These are phyloP conservation scores for Juglanconis juglandina DNA, from an alignment of 2,329 filamentous ascomycete genomes.

Conservation along the genomic window DNA sequence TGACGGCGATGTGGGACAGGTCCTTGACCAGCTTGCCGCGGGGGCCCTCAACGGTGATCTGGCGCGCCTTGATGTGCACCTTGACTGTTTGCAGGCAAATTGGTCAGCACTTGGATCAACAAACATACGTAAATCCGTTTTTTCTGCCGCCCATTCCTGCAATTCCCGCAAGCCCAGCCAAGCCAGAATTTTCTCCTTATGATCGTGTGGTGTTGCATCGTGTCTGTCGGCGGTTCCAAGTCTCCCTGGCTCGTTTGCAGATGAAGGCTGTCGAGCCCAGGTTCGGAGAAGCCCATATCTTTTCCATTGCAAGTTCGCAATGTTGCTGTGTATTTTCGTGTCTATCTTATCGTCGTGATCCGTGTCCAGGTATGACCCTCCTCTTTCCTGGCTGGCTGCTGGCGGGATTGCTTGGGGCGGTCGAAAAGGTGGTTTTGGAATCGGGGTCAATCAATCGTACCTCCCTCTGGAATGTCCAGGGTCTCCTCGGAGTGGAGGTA, in stretches of 20 bases:
- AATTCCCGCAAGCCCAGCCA: constrained; percentile 3
- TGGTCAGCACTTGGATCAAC: constrained; percentile 26
- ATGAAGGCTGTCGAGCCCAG: not conserved
- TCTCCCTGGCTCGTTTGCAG: not conserved
- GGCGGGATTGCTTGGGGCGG: not conserved
- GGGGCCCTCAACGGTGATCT: constrained; percentile 95
- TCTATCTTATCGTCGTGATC: not conserved
- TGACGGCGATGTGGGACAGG: constrained; percentile 93
- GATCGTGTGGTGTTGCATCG: not conserved
- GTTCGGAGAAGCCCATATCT: not conserved
- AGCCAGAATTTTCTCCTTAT: not conserved
- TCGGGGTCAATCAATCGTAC: constrained; percentile 53
- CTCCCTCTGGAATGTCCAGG: constrained; percentile 93
- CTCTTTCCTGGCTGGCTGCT: constrained; percentile 17
- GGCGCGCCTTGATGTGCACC: constrained; percentile 93
- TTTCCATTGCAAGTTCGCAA: not conserved
- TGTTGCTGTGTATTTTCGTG: not conserved
- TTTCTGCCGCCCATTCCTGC: not conserved
- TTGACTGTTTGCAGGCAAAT: constrained; percentile 66
- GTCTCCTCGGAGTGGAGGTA: constrained; percentile 99
- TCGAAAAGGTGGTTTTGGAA: not conserved
- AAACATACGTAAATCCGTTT: not conserved
- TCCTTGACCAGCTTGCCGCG: constrained; percentile 97
- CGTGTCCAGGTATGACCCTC: not conserved
- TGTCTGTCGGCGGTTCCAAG: not conserved